Base-by-base conservation (phyloP, 257 asterid species). In the Eustoma russellianum region DNA sequence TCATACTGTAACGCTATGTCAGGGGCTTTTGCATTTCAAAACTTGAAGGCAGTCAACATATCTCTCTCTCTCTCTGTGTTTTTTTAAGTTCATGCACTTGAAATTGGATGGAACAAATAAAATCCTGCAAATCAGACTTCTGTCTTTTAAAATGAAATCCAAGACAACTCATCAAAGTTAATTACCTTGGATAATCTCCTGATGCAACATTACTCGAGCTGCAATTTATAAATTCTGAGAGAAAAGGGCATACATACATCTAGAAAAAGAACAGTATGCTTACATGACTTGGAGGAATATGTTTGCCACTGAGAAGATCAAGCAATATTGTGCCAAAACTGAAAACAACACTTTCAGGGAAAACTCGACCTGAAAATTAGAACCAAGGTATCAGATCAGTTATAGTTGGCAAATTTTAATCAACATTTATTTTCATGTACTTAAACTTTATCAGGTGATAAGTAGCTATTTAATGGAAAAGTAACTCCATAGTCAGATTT, bases 281-380 rank as follows among this genome's bases (percentile, higher is more conserved):
- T 66, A 77, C 83, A 45, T 77, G 79, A 72, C 75, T 69, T 0
- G 83, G 83, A 15, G 77, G 77, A 59, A 72, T 76, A 53, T 76
- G 82, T 65, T 76, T 76, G 59, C 82, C 82, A 9, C 79, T 72
- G 48, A 77, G 75, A 68, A 77, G 83, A 70, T 77, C 77, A 56
- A 77, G 79, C 64, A 77, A 61, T 48, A 77, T 56, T 44, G 83
- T 71, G 48, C 83, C 83, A 54, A 77, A 77, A 77, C 83, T 77
- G 66, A 63, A 72, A 46, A 77, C 73, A 2, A 73, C 73, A 54
- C 79, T 77, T 65, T 73, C 83, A 2, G 77, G 68, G 13, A 62
- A 70, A 18, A 77, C 72, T 59, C 68, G 60, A 53, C 83, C 83
- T 76, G 74, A 57, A 68, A 76, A 54, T 33, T n/a, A 52, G 5